A percentile compares a stretch with the other conserved stretches of the same genome.
Conservation (phyloP, 148 eudicot genomes). For the Dianthus caryophyllus region DNA sequence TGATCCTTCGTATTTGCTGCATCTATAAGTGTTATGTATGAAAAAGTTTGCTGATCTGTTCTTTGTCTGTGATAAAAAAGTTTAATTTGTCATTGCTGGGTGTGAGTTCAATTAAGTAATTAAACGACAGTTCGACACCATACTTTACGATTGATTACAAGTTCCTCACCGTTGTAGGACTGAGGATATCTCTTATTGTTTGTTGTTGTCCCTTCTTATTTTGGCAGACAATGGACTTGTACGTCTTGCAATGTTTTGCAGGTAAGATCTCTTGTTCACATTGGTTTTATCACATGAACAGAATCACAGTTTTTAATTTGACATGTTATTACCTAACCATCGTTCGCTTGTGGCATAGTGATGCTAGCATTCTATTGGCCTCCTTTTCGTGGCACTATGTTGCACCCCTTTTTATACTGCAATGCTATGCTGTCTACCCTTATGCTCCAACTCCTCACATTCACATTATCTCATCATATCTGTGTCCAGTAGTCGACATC, state of each 20-base stretch:
- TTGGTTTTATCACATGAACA: neutral
- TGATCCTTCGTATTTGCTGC: neutral
- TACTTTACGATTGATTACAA: neutral
- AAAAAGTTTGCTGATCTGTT: neutral
- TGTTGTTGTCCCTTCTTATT: conserved; percentile 21
- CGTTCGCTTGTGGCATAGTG: neutral
- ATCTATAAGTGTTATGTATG: neutral
- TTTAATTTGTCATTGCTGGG: neutral
- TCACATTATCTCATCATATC: conserved; percentile 37
- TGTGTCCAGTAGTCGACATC: too few species aligned
- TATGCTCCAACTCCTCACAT: neutral
- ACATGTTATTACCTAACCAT: neutral
- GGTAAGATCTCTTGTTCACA: conserved; percentile 38
- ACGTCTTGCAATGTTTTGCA: conserved; percentile 67
- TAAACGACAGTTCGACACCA: neutral
- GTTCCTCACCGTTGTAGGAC: neutral
- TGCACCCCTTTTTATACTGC: neutral
- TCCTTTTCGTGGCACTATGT: too few species aligned
- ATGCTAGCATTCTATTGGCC: neutral
- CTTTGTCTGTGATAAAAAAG: neutral
- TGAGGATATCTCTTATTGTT: conserved; percentile 21
- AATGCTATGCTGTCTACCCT: too few species aligned
- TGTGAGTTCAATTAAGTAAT: neutral
- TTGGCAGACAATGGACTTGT: conserved; percentile 75
- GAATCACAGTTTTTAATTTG: neutral